Base-by-base conservation (phyloP, 345 rosid species). In the Eutrema yunnanense region DNA sequence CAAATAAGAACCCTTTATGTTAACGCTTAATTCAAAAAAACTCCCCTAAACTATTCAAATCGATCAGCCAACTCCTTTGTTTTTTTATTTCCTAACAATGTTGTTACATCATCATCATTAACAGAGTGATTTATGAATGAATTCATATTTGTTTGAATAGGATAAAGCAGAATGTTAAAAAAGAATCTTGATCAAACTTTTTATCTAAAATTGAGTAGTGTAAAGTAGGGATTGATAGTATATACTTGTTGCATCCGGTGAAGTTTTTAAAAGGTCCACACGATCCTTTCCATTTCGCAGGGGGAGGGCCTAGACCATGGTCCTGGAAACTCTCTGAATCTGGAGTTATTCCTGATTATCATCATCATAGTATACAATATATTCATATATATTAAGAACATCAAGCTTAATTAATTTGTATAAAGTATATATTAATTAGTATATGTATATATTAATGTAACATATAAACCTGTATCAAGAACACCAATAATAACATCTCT, bases 161-260 rank as follows among this genome's bases (percentile, higher is more conserved):
- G 67, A 14, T 44, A 8, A 30, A 34, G 9, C 26, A 22, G 26
- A 36, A 59, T 41, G 0, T 37, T 10, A 1, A 8, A 10, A 6
- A 65, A 65, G 9, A 44, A 32, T n/a, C 4, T 14, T 62, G 4
- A 46, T 47, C 1, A 47, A 7, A 6, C 1, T 7, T 3, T 9
- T 1, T 10, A 33, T 16, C 38, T n/a, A 67, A 57, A 3, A n/a
- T 10, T 40, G 27, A 22, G 0, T 13, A 43, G 3, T 12, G 27
- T 9, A 71, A 16, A 16, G 16, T 16, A 16, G 16, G 16, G 16
- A 11, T 52, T 51, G 14, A 36, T 22, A 37, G 38, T 16, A 27
- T 27, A 14, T 85, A 94, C 98, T 86, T 89, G 86, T 94, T 94
- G 83, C 98, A 91, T 67, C 97, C 96, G 3, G 97, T 84, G 87